Base-by-base conservation (phyloP, 768 basidiomycete species). In the Ramaria rubella region DNA sequence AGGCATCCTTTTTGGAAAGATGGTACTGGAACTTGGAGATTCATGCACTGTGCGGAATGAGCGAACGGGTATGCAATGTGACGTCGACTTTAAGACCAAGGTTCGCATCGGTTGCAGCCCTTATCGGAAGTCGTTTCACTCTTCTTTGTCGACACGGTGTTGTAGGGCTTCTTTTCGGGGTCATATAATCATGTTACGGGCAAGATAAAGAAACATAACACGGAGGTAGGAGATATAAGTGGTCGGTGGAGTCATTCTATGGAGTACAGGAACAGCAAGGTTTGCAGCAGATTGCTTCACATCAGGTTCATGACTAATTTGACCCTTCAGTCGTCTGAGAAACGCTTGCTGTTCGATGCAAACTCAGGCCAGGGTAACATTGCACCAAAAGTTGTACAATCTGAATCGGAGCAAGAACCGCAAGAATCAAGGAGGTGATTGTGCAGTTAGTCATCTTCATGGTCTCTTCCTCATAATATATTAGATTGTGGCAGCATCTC, bases 21-120 rank as follows among this genome's bases (percentile, higher is more conserved):
- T 99, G 94, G 87, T 97, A 26, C 76, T 95, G 52, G 96, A 99
- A 73, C 77, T 99, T 21, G 94, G 95, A 4, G 96, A 98, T 70
- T 80, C 82, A 31, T 93, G 91, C 63, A 79, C 75, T 7, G 91
- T 92, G 57, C 84, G 82, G 74, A 94, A 93, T 73, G 85, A 89
- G 64, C 83, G 82, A 64, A 81, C 82, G 43, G 83, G 82, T 19
- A 68, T 90, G 60, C 72, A 68, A 45, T 90, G 88, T 59, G 93
- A 95, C 66, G 73, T 98, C 33, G 93, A 97, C 62, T 99, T 98
- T 77, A 98, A 97, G 79, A 94, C 94, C 38, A 98, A 96, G 82
- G 92, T 89, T 49, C 49, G 73, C 62, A 5, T 8, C 29, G 33
- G 23, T 2, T 52, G 62, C 30, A 12, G 14, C 36, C 4, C 30